Base-by-base conservation (phyloP, 2,329 filamentous ascomycete species). In the Xylariaceae sp. region DNA sequence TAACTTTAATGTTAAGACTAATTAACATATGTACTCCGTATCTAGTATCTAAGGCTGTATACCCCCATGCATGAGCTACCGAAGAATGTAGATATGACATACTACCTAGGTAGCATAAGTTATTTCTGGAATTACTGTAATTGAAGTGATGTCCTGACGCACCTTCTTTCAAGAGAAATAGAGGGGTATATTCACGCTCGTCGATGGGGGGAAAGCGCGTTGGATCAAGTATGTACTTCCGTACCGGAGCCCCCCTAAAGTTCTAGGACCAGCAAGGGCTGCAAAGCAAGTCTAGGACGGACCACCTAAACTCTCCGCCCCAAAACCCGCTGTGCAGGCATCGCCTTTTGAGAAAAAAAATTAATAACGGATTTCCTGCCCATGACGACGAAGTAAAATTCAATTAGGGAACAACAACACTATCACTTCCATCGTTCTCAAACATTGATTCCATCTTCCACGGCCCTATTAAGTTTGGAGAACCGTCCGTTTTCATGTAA, bases 401-500 rank as follows among this genome's bases (percentile, higher is more conserved):
- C 70, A 71, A 72, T 70, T 68, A 67, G 60, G 65, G 62, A 60
- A 65, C 55, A 70, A 62, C 71, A 63, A 72, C 71, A 56, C 67
- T 64, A 60, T 63, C 66, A 41, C 66, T 77, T 76, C 57, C 71
- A 77, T 77, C 75, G 40, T 55, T 51, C 57, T 51, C 64, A 57
- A 69, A 54, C 49, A 48, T 57, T 37, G 56, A 46, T 65, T 64
- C 54, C 72, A 71, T 74, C 73, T 74, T 66, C 43, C 47, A 50
- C 54, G 52, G 59, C 58, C 64, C 66, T 65, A 69, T 73, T 73
- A 68, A 77, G 63, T 57, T 65, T 67, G 61, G 62, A 65, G 63
- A 65, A 66, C 69, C 81, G 79, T 84, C 79, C 79, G 81, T 85
- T 87, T 85, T 80, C 71, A 68, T 75, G 71, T 71, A 79, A 85